Conservation (phyloP, 164 flowering plant species). For the Hamamelis virginiana region DNA sequence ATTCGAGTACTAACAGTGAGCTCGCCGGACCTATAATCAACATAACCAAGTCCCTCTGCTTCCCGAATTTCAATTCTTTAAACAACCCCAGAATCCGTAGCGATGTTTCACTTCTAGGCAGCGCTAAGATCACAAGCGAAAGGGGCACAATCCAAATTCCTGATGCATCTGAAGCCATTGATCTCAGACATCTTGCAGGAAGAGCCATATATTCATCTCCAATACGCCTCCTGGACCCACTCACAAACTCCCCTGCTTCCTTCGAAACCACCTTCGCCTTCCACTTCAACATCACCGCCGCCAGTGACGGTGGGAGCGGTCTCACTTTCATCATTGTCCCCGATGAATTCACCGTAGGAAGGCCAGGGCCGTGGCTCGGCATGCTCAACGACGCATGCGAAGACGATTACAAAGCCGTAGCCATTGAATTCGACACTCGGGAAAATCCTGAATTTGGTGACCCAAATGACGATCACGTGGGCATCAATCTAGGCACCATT, state of each 20-base stretch:
- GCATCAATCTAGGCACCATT: constrained; percentile 50
- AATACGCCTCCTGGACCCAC: constrained; percentile 45
- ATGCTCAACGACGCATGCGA: constrained; percentile 61
- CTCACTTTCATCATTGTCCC: constrained; percentile 55
- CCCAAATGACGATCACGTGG: constrained; percentile 56
- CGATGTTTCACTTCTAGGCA: constrained; percentile 39
- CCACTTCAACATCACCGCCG: constrained; percentile 28
- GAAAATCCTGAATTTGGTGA: constrained; percentile 45
- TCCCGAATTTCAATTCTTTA: constrained; percentile 23
- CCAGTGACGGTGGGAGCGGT: constrained; percentile 36
- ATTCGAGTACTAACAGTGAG: background rate
- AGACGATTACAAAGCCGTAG: constrained; percentile 44
- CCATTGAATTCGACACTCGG: constrained; percentile 49
- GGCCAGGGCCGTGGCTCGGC: constrained; percentile 59
- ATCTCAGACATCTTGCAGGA: constrained; percentile 40
- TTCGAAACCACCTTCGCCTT: constrained; percentile 55
- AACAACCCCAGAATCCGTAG: constrained; percentile 22
- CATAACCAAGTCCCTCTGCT: constrained; percentile 32
- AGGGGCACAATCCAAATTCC: constrained; percentile 43
- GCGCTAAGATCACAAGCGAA: constrained; percentile 31
- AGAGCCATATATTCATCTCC: constrained; percentile 52
- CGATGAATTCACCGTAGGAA: constrained; percentile 53
- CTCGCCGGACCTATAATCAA: constrained; percentile 20
- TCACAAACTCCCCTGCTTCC: constrained; percentile 40
- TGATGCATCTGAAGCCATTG: constrained; percentile 16